Evolutionary conservation across 768 basidiomycete genomes (phyloP), one percentile per base, ranked within the genome.

Genomic region (Suillus spraguei): DNA sequence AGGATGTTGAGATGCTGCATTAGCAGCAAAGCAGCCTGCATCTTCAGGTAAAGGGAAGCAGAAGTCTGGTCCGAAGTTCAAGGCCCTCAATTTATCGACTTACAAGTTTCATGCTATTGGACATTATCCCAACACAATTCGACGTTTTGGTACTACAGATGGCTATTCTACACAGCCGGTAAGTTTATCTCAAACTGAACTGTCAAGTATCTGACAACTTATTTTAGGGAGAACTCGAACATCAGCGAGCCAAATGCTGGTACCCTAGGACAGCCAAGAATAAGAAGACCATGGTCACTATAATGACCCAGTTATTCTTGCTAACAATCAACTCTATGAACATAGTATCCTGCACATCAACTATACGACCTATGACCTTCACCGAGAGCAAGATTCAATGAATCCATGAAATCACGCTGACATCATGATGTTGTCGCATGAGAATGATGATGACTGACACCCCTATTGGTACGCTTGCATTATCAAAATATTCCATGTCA

Each of bases 221-320:
- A 35, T 47, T 47, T 47, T 56, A 81, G 80, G 9, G 80, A 81
- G 80, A 81, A 65, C 69, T 75, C 0, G 71, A 79, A 58, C 81
- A 83, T 58, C 61, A 69, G 0, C 63, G 47, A 0, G 65, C 76
- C 32, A 83, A 84, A 65, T 66, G 66, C 0, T 62, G 76, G n/a
- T 83, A 81, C 60, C 61, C 62, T 1, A 49, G 68, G 0, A 79
- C 79, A 0, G 79, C 78, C 64, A 80, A 80, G 61, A 71, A 68
- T n/a, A 44, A 58, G 38, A 74, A 24, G 60, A 66, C 20, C 36
- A 54, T 1, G 80, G 52, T 33, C 13, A 13, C 46, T 24, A 41
- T 11, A 39, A 39, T 39, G 38, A 39, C 38, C 38, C 38, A 39
- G 35, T 36, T 6, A 36, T 36, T 36, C 35, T 36, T 10, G 9